Evolutionary conservation across 73 alveolate genomes (phyloP).

Genomic region (Durusdinium trenchii): DNA sequence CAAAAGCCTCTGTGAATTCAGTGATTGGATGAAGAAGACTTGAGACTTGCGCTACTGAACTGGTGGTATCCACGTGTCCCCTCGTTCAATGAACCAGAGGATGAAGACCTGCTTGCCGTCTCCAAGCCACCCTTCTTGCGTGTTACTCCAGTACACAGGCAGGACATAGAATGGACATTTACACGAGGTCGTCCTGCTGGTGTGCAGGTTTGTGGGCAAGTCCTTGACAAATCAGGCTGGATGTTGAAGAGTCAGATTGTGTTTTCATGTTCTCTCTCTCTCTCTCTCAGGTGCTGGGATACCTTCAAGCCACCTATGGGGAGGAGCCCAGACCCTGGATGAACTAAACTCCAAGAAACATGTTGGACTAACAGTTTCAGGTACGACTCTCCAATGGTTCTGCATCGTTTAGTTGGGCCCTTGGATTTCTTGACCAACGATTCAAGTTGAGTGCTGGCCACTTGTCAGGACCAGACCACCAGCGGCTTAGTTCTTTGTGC

Average conservation of each 20-base stretch:
- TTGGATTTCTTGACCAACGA: background rate
- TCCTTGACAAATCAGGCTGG: constrained; percentile 68
- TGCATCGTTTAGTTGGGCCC: constrained; percentile 73
- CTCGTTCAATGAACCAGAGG: background rate
- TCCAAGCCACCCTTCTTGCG: constrained; percentile 85
- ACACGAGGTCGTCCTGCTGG: background rate
- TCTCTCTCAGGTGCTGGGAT: constrained; percentile 23
- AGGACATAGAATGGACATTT: background rate
- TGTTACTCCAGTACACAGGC: constrained; percentile 85
- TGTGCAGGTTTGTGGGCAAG: constrained; percentile 75
- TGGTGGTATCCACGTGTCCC: background rate
- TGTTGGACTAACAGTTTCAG: background rate
- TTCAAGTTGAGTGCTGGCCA: background rate
- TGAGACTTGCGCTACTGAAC: too few relatives aligned
- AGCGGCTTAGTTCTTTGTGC: constrained; percentile 86
- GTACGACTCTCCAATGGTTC: constrained; percentile 67
- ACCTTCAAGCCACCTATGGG: constrained; percentile 34
- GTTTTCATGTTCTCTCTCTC: background rate
- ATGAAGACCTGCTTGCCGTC: constrained; percentile 64
- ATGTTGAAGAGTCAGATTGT: background rate
- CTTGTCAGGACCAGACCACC: constrained; percentile 63
- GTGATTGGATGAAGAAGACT: background rate
- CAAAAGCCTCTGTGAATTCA: too few relatives aligned
- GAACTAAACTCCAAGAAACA: background rate
- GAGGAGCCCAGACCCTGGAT: constrained; percentile 8